These are phyloP conservation scores for Daedaleopsis sinensis DNA, from an alignment of 768 basidiomycete genomes.

Conservation along the genomic window DNA sequence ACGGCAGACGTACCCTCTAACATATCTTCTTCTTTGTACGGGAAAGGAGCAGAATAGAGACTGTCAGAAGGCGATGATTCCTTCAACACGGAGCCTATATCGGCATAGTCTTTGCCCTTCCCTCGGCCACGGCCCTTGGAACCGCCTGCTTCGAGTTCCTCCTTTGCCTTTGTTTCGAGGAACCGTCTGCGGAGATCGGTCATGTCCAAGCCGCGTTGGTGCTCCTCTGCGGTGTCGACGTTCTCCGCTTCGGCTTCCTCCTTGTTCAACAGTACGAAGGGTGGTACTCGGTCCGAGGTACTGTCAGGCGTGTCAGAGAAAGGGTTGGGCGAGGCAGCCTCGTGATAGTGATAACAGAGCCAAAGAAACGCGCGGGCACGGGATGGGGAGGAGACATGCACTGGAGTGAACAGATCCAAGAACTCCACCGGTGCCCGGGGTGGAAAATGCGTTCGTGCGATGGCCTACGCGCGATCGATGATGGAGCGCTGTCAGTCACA, in stretches of 20 bases:
- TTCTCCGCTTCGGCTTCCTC: slow-evolving; percentile 44
- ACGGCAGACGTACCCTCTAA: slow-evolving; percentile 20
- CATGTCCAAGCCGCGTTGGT: slow-evolving; percentile 45
- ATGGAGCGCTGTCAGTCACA: slow-evolving; percentile 2
- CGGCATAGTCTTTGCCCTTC: background rate
- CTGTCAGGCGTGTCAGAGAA: slow-evolving; percentile 36
- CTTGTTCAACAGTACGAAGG: slow-evolving; percentile 30
- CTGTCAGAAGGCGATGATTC: slow-evolving; percentile 24
- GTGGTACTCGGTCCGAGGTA: slow-evolving; percentile 33
- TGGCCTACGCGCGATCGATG: slow-evolving; percentile 21
- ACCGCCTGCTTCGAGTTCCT: slow-evolving; percentile 11
- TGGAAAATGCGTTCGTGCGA: slow-evolving; percentile 43
- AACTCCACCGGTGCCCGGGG: slow-evolving; percentile 34
- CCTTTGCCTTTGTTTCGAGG: slow-evolving; percentile 33
- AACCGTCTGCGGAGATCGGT: slow-evolving; percentile 40
- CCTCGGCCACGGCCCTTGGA: slow-evolving; percentile 2
- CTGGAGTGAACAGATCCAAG: slow-evolving; percentile 48
- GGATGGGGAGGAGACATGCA: slow-evolving; percentile 40
- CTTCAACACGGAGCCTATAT: slow-evolving; percentile 1
- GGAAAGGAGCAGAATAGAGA: slow-evolving; percentile 9
- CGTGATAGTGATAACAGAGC: slow-evolving; percentile 51
- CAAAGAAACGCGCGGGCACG: slow-evolving; percentile 51
- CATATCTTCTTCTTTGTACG: slow-evolving; percentile 11
- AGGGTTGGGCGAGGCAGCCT: slow-evolving; percentile 39
- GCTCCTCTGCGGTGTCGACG: slow-evolving; percentile 46